Evolutionary conservation across 768 basidiomycete genomes (phyloP).

Genomic region (Tulasnella sp.): DNA sequence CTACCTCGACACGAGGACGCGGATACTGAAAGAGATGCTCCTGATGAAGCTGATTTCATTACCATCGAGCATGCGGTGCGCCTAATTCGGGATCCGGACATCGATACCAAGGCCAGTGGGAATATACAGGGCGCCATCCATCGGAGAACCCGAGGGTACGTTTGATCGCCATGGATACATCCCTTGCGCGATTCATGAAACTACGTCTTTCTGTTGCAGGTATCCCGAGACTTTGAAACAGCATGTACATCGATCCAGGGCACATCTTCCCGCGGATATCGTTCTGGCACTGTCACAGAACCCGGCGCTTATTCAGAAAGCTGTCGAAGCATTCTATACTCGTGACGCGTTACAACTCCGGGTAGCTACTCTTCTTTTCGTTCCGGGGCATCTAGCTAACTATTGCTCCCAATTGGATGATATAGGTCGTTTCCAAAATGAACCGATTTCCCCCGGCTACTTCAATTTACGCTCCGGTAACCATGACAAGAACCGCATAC

Average conservation of each 20-base stretch:
- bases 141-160: constrained; percentile 64
- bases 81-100: constrained; percentile 52
- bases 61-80: constrained; percentile 59
- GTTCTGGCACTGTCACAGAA: constrained; percentile 63
- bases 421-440: constrained; percentile 83
- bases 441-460: constrained; percentile 77
- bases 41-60: constrained; percentile 52
- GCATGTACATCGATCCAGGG: constrained; percentile 74
- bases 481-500: constrained; percentile 86
- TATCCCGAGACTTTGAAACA: constrained; percentile 64
- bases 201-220: constrained; percentile 40
- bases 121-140: constrained; percentile 64
- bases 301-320: constrained; percentile 74
- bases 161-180: neutral
- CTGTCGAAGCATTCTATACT: constrained; percentile 91
- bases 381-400: neutral
- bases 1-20: constrained; percentile 45
- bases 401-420: neutral
- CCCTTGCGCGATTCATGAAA: neutral
- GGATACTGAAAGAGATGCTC: constrained; percentile 50
- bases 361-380: constrained; percentile 44
- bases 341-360: constrained; percentile 87
- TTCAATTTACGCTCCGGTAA: constrained; percentile 57
- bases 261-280: constrained; percentile 75
- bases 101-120: constrained; percentile 58